phyloP scores from a whole-genome alignment of 352 stramenopile species.

The Detonula confervacea region DNA sequence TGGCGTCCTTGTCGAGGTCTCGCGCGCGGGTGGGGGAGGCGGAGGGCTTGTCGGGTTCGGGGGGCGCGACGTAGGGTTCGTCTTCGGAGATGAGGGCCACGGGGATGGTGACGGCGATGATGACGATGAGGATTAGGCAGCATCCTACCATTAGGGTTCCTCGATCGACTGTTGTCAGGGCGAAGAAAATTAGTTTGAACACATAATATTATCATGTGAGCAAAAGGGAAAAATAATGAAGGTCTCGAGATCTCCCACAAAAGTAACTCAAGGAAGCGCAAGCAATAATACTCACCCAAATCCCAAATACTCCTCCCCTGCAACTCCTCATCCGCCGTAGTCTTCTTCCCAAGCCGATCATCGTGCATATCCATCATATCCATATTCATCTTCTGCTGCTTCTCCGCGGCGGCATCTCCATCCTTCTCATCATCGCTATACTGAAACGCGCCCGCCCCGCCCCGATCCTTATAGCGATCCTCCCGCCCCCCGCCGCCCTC shows the following conservation, averaged over 20 bases:
- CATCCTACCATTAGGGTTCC: slow-evolving; percentile 43
- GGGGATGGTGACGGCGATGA: slow-evolving; percentile 50
- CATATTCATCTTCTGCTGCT: slow-evolving; percentile 9
- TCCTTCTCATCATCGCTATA: background rate
- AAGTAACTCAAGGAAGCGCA: too few relatives aligned
- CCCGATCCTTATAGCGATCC: background rate
- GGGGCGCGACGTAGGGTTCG: slow-evolving; percentile 30
- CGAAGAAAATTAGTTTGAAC: too few relatives aligned
- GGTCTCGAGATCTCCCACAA: too few relatives aligned
- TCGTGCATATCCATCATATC: slow-evolving; percentile 16
- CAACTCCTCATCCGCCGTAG: slow-evolving; percentile 45
- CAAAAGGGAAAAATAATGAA: too few relatives aligned
- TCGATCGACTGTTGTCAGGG: too few relatives aligned
- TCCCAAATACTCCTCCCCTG: slow-evolving; percentile 19
- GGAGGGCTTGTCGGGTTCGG: slow-evolving; percentile 16
- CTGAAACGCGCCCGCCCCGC: background rate
- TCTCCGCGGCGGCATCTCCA: background rate
- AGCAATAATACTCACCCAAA: too few relatives aligned
- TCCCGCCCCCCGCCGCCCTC: too few relatives aligned
- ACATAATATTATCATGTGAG: too few relatives aligned
- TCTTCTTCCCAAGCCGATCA: background rate
- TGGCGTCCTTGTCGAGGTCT: slow-evolving; percentile 29
- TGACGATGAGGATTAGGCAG: slow-evolving; percentile 48
- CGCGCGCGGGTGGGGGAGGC: slow-evolving; percentile 18
- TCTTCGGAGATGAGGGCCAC: slow-evolving; percentile 38